Evolutionary conservation across 2,329 filamentous ascomycete genomes (phyloP), one percentile per base, ranked within the genome.

Genomic region (Dothistroma septosporum): DNA sequence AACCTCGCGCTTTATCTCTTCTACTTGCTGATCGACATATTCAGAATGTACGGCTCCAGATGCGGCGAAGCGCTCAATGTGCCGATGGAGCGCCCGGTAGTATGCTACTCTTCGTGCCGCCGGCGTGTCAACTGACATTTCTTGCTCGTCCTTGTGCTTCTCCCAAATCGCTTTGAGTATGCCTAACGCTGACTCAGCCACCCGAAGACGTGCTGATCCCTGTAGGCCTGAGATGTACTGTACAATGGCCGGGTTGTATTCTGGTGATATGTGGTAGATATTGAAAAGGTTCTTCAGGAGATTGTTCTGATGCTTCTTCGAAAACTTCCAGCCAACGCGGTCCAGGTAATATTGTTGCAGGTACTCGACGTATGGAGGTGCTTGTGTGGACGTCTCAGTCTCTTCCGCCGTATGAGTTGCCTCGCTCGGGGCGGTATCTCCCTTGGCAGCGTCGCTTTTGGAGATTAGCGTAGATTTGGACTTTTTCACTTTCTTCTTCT

Each of bases 291-390:
- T 87, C 75, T 94, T 93, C 72, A 97, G 84, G 12, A 97, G 80
- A 68, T 90, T 85, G 57, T 87, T 90, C 76, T 97, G 92, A 72
- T 91, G 86, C 68, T 91, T 92, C 78, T 97, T 97, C 79, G 95
- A 96, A 80, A 97, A 97, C 76, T 96, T 97, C 93, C 93, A 97
- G 68, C 80, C 81, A 10, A 82, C 79, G 60, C 86, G 86, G 62
- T 86, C 83, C 58, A 82, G 83, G 76, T 90, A 82, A 82, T 92
- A 96, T 72, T 87, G 85, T 52, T 82, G 82, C 49, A 97, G 83
- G 73, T 97, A 97, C 57, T 85, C 81, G 16, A 95, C 80, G 60
- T 91, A 87, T 14, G 87, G 83, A 52, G 84, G 81, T 58, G 50
- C 41, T 37, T 63, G 41, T 55, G 24, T 21, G 28, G 50, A 32